Conservation (phyloP, 768 basidiomycete genomes). For the Phylloporus sp. region DNA sequence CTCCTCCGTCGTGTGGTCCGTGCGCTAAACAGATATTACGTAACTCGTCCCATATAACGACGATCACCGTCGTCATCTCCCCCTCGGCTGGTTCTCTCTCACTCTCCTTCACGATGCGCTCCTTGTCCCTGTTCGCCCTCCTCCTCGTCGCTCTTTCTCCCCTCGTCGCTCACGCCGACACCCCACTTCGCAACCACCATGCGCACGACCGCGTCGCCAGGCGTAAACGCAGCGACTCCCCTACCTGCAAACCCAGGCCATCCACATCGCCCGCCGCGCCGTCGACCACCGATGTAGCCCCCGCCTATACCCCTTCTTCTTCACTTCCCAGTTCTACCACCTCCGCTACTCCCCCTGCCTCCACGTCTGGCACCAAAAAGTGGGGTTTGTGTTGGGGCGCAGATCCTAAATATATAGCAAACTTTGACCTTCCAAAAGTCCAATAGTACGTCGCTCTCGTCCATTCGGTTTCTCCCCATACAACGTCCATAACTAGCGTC, state of each 20-base stretch:
- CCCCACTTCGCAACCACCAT: too few relatives aligned
- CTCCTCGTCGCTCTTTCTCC: slow-evolving; percentile 52
- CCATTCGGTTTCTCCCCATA: neutral
- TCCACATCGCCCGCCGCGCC: too few relatives aligned
- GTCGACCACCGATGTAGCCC: too few relatives aligned
- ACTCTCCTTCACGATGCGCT: too few relatives aligned
- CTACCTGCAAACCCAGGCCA: slow-evolving; percentile 55
- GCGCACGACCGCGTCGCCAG: slow-evolving; percentile 44
- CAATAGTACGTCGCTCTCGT: slow-evolving; percentile 33
- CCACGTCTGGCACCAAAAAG: slow-evolving; percentile 33
- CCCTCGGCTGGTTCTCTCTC: too few relatives aligned
- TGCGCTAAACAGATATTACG: too few relatives aligned
- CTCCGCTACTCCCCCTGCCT: slow-evolving; percentile 6
- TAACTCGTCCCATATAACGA: too few relatives aligned
- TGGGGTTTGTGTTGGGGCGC: slow-evolving; percentile 52
- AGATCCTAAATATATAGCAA: slow-evolving; percentile 30
- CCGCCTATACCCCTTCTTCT: neutral
- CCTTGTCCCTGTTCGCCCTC: slow-evolving; percentile 53
- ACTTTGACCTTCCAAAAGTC: slow-evolving; percentile 43
- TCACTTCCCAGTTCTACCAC: slow-evolving; percentile 8
- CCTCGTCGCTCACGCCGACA: slow-evolving; percentile 43
- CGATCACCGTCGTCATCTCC: too few relatives aligned
- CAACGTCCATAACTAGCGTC: slow-evolving; percentile 28
- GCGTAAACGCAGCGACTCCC: slow-evolving; percentile 41
- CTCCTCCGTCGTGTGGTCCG: too few relatives aligned